Evolutionary conservation across 1,284 basidiomycete genomes (phyloP).

Genomic region (Sanghuangporus baumii): DNA sequence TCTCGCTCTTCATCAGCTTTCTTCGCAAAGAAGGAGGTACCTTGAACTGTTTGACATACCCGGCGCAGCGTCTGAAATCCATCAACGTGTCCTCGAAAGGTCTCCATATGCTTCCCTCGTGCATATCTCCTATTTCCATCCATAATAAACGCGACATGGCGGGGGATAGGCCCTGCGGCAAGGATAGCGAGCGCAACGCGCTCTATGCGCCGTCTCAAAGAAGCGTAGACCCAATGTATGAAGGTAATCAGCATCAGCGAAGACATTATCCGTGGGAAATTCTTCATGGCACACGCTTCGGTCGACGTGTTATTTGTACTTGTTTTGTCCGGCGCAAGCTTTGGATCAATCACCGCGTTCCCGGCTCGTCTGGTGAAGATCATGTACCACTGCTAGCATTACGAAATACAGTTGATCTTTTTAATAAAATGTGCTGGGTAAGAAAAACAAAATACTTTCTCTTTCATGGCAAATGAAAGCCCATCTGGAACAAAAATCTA

Average conservation of each 20-base stretch:
- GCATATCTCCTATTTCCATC: slow-evolving; percentile 97
- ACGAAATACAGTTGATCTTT: too few relatives aligned
- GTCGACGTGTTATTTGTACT: neutral
- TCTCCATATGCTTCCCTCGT: slow-evolving; percentile 55
- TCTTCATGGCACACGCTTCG: neutral
- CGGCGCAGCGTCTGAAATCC: slow-evolving; percentile 81
- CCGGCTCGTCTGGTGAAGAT: too few relatives aligned
- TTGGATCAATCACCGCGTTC: neutral
- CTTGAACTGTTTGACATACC: slow-evolving; percentile 34
- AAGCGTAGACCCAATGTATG: slow-evolving; percentile 15
- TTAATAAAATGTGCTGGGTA: too few relatives aligned
- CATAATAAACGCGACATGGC: slow-evolving; percentile 96
- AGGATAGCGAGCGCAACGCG: slow-evolving; percentile 56
- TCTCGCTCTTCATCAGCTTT: neutral
- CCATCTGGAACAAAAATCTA: too few relatives aligned
- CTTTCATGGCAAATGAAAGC: too few relatives aligned
- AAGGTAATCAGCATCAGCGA: slow-evolving; percentile 14
- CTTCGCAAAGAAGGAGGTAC: too few relatives aligned
- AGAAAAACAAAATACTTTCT: too few relatives aligned
- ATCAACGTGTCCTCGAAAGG: slow-evolving; percentile 76
- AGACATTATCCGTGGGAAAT: slow-evolving; percentile 5
- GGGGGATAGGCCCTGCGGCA: slow-evolving; percentile 80
- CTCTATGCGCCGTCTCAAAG: slow-evolving; percentile 26
- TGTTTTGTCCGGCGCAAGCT: neutral
- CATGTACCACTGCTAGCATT: too few relatives aligned